These are phyloP conservation scores for Beauveria asiatica DNA, from an alignment of 2,329 filamentous ascomycete genomes.

Conservation along the genomic window DNA sequence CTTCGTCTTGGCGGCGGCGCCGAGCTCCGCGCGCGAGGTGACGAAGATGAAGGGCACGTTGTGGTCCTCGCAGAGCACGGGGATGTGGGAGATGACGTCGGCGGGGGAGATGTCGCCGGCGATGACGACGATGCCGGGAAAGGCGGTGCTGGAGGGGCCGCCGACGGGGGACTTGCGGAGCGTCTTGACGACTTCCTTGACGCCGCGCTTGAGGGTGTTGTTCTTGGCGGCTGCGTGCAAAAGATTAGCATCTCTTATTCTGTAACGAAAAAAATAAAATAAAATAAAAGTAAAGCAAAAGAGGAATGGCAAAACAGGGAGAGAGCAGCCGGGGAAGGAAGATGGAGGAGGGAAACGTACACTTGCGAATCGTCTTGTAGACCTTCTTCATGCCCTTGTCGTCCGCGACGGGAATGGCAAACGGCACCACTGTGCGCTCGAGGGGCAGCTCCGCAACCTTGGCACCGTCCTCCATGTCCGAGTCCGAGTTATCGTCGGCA, in stretches of 20 bases:
- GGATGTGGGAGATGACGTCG: conserved; percentile 97
- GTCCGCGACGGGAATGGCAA: conserved; percentile 72
- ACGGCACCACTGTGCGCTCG: conserved; percentile 63
- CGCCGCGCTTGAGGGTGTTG: conserved; percentile 92
- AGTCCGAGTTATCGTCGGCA: conserved; percentile 35
- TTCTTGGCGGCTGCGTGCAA: conserved; percentile 69
- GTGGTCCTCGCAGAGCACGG: conserved; percentile 96
- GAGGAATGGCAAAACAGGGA: too few species aligned
- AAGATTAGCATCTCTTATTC: background rate
- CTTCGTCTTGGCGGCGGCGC: conserved; percentile 90
- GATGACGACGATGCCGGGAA: conserved; percentile 76
- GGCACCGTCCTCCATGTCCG: conserved; percentile 32
- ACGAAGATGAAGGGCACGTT: conserved; percentile 96
- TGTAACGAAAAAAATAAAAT: background rate
- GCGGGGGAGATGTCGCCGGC: conserved; percentile 96
- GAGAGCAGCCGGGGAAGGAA: background rate
- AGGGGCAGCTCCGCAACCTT: conserved; percentile 29
- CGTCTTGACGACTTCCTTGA: conserved; percentile 98
- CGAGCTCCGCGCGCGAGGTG: conserved; percentile 82
- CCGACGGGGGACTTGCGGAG: conserved; percentile 79
- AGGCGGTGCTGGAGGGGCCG: conserved; percentile 52
- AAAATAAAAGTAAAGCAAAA: background rate
- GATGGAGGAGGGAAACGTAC: conserved; percentile 28
- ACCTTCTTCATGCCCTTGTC: conserved; percentile 64
- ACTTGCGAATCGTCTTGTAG: conserved; percentile 48